Conservation (phyloP, 108 stramenopile species). For the Discostella stelligeroides region DNA sequence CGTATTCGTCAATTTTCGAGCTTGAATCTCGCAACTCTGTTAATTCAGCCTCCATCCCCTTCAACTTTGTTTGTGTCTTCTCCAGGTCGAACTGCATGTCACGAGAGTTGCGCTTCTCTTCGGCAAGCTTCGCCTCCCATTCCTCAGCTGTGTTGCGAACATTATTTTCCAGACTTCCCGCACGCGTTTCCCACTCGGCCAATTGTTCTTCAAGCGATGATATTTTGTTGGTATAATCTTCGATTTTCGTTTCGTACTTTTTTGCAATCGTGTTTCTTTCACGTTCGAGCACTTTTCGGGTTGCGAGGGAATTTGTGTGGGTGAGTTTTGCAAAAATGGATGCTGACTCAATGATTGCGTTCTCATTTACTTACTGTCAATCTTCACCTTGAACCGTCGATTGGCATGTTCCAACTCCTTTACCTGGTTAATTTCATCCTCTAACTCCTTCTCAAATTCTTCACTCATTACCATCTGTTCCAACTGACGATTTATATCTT, state of each 20-base stretch:
- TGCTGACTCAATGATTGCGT: neutral
- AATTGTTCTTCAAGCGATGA: constrained; percentile 36
- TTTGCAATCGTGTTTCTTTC: constrained; percentile 37
- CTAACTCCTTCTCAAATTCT: constrained; percentile 51
- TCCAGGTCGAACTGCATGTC: constrained; percentile 32
- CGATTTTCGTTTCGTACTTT: constrained; percentile 44
- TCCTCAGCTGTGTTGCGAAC: constrained; percentile 32
- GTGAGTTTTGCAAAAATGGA: neutral
- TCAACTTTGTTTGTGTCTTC: constrained; percentile 25
- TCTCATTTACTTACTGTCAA: constrained; percentile 27
- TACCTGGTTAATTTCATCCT: constrained; percentile 52
- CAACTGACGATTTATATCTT: constrained; percentile 50
- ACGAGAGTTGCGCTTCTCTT: constrained; percentile 25
- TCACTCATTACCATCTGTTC: constrained; percentile 56
- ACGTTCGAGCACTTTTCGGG: constrained; percentile 35
- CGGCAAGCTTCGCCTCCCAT: constrained; percentile 42
- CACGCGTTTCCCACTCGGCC: constrained; percentile 31
- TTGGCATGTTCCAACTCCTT: constrained; percentile 52
- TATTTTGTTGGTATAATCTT: constrained; percentile 38
- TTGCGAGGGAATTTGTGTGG: too few relatives aligned
- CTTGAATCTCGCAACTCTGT: constrained; percentile 24
- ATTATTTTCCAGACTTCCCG: constrained; percentile 19
- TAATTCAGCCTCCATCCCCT: constrained; percentile 27
- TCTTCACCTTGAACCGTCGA: constrained; percentile 48
- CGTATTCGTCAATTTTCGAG: constrained; percentile 45